Conservation (phyloP, 257 asterid genomes). For the Solanum dulcamara region DNA sequence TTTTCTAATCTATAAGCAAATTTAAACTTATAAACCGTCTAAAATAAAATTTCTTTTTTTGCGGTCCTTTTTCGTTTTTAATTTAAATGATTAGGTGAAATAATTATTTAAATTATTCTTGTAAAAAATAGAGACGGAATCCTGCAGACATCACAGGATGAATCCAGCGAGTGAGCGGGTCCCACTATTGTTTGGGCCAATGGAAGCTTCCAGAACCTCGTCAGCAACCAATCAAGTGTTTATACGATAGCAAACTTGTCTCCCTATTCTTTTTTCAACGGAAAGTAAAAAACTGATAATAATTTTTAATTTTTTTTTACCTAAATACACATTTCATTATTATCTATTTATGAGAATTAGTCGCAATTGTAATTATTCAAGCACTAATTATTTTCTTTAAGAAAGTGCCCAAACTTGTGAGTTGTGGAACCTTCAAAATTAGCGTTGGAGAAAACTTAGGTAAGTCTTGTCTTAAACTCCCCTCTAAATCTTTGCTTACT, state of each 20-base stretch:
- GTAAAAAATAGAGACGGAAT: neutral
- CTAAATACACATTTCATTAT: too few relatives aligned
- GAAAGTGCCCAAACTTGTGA: conserved; percentile 1
- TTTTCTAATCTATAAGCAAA: too few relatives aligned
- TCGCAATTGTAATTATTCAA: neutral
- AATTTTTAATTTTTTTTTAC: neutral
- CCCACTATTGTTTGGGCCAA: neutral
- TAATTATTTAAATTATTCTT: too few relatives aligned
- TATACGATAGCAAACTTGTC: neutral
- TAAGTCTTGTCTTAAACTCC: neutral
- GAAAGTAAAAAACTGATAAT: neutral
- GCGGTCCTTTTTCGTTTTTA: too few relatives aligned
- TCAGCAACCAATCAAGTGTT: neutral
- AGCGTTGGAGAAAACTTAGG: conserved; percentile 6
- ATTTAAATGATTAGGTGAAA: too few relatives aligned
- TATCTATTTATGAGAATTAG: neutral
- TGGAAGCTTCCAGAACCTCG: neutral
- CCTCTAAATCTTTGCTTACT: neutral
- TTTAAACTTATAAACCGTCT: too few relatives aligned
- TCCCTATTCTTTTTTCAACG: neutral
- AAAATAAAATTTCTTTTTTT: too few relatives aligned
- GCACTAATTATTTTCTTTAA: neutral
- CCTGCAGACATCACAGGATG: neutral
- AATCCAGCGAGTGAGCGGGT: neutral
- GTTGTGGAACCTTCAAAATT: neutral